Evolutionary conservation across 768 basidiomycete species (phyloP).

Genomic region (Serendipita sp.): DNA sequence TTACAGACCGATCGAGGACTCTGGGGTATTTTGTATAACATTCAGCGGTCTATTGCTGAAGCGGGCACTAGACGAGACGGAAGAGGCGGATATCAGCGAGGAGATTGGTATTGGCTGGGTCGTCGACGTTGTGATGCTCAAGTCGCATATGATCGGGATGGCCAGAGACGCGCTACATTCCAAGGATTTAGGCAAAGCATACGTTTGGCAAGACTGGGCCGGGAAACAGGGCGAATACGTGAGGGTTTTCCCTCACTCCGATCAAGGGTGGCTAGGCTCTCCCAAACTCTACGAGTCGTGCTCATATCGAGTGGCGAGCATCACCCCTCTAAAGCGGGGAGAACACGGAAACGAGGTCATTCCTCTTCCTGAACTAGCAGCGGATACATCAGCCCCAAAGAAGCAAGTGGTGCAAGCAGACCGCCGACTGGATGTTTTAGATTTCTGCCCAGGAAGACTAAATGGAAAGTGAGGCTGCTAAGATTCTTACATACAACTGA

Average conservation of each 20-base stretch:
- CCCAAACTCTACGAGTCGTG: background rate
- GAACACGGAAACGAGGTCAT: background rate
- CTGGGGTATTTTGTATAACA: background rate
- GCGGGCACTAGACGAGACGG: background rate
- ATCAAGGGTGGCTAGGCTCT: constrained; percentile 1
- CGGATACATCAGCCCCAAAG: background rate
- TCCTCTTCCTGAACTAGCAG: background rate
- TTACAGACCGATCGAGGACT: background rate
- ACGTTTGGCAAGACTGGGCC: background rate
- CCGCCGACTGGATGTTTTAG: background rate
- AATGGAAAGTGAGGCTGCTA: background rate
- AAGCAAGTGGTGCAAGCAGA: background rate
- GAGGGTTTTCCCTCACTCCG: background rate
- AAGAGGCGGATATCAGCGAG: background rate
- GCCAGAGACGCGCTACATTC: background rate
- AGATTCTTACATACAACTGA: background rate
- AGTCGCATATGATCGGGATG: background rate
- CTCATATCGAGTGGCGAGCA: background rate
- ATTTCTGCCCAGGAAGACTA: background rate
- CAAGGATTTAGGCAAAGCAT: background rate
- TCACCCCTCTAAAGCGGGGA: background rate
- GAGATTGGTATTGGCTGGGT: background rate
- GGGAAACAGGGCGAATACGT: background rate
- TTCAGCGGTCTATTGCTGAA: background rate
- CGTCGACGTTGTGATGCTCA: background rate